Base-by-base conservation (phyloP, 1,284 basidiomycete genomes). In the Melampsora americana region DNA sequence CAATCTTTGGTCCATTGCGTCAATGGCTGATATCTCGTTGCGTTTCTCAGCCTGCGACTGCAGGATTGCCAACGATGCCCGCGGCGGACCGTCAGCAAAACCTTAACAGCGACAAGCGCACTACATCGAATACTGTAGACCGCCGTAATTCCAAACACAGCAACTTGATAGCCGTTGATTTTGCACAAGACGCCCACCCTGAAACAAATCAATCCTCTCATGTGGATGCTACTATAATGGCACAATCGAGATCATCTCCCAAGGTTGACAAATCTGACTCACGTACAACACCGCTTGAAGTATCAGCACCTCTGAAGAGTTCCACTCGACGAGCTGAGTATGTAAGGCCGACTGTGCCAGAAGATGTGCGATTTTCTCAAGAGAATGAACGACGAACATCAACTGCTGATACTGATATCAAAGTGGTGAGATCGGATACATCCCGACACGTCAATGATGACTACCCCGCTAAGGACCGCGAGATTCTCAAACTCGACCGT, bases 311-410 rank as follows among this genome's bases (percentile, higher is more conserved):
- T 66, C 64, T 48, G 28, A 65, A 66, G 35, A 62, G 66, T 66
- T 65, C 71, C 48, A 64, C 60, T 42, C 59, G 67, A n/a, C 67
- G 67, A 14, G 50, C 48, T 39, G 67, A 69, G 53, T 23, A 23
- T 59, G 18, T n/a, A n/a, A 23, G n/a, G 28, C 23, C 53, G 1
- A 42, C 39, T 42, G 39, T 11, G 39, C 39, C 39, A 42, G 39
- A 42, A 5, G 39, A 42, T 42, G 39, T 42, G 39, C 39, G 39
- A 42, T 42, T 7, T 42, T 12, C 12, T 12, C 39, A 42, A 42
- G 39, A 42, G 39, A 42, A 42, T 42, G 39, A 42, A 6, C 39
- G 39, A 42, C 42, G 42, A 26, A 35, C 64, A 0, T 66, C 64
- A 14, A 44, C 64, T 20, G 39, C 39, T 6, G 39, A 42, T 42